Percentiles rank a stretch among this genome's conserved stretches.
phyloP scores from a whole-genome alignment of 768 basidiomycete genomes.

The Rhizopogon vesiculosus region DNA sequence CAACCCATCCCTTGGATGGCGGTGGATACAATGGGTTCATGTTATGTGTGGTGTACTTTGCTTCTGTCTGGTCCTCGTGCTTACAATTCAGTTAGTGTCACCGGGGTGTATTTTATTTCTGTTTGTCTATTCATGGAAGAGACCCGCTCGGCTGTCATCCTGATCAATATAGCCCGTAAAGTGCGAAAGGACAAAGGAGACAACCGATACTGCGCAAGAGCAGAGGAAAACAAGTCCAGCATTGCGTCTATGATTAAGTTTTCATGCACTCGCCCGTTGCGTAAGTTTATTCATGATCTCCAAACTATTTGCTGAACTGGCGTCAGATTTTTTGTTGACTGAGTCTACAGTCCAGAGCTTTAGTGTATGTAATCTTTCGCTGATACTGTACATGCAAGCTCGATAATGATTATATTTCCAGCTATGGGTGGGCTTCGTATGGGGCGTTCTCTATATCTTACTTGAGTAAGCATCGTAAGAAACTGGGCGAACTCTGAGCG shows the following conservation, averaged over 20 bases:
- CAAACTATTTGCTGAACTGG: background rate
- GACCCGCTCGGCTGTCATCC: slow-evolving; percentile 67
- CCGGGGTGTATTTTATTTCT: slow-evolving; percentile 43
- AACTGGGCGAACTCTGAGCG: background rate
- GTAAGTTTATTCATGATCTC: slow-evolving; percentile 36
- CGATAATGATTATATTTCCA: slow-evolving; percentile 31
- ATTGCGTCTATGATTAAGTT: slow-evolving; percentile 57
- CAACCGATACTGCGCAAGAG: slow-evolving; percentile 51
- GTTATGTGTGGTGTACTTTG: slow-evolving; percentile 41
- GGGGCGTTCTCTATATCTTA: slow-evolving; percentile 72
- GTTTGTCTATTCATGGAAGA: slow-evolving; percentile 62
- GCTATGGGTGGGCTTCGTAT: slow-evolving; percentile 18
- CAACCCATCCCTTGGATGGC: slow-evolving; percentile 55
- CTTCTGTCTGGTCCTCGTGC: background rate
- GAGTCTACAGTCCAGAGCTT: slow-evolving; percentile 76
- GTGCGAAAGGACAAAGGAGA: slow-evolving; percentile 65
- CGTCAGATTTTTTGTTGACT: slow-evolving; percentile 17
- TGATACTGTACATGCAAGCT: slow-evolving; percentile 31
- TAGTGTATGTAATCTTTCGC: slow-evolving; percentile 40
- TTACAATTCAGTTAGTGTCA: slow-evolving; percentile 35
- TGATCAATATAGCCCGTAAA: slow-evolving; percentile 60
- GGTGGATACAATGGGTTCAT: slow-evolving; percentile 83
- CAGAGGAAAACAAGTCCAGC: slow-evolving; percentile 58
- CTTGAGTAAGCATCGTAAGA: slow-evolving; percentile 39
- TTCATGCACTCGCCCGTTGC: slow-evolving; percentile 24